A percentile compares a stretch with the other conserved stretches of the same genome.
Evolutionary conservation across 176 grass and related monocot species (phyloP).

Genomic region (Poa annua): DNA sequence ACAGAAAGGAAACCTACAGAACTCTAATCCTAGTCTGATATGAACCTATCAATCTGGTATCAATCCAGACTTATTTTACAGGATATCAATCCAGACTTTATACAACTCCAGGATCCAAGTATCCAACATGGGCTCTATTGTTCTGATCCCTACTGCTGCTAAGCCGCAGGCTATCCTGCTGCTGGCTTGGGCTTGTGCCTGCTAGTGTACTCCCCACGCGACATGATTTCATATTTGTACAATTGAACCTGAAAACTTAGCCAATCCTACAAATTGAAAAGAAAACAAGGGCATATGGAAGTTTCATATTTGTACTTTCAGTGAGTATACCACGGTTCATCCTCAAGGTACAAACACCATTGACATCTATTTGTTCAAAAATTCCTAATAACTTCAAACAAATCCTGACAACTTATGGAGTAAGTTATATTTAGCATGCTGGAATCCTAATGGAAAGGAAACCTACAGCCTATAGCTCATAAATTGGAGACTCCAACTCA

Average conservation of each 20-base stretch:
- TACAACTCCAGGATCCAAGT: not conserved
- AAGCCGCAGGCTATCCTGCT: not conserved
- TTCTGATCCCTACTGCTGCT: not conserved
- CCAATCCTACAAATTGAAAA: not conserved
- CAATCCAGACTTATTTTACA: not conserved
- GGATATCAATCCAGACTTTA: not conserved
- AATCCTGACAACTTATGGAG: not conserved
- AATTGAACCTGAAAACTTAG: not conserved
- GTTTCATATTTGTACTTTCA: not conserved
- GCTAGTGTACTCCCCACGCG: not conserved
- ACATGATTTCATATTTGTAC: not conserved
- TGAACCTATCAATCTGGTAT: not conserved
- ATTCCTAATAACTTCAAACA: not conserved
- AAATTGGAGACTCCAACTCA: not conserved
- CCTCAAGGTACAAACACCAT: not conserved
- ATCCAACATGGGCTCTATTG: not conserved
- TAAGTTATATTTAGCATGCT: not conserved
- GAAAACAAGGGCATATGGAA: not conserved
- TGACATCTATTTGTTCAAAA: not conserved
- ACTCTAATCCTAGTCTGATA: slow-evolving; percentile 8
- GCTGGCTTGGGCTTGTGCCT: not conserved
- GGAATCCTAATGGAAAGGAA: not conserved
- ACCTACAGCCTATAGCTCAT: too few species aligned
- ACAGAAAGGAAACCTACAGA: not conserved
- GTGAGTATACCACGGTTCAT: not conserved